Evolutionary conservation across 2,329 filamentous ascomycete genomes (phyloP).

Genomic region (Penicillium sp.): DNA sequence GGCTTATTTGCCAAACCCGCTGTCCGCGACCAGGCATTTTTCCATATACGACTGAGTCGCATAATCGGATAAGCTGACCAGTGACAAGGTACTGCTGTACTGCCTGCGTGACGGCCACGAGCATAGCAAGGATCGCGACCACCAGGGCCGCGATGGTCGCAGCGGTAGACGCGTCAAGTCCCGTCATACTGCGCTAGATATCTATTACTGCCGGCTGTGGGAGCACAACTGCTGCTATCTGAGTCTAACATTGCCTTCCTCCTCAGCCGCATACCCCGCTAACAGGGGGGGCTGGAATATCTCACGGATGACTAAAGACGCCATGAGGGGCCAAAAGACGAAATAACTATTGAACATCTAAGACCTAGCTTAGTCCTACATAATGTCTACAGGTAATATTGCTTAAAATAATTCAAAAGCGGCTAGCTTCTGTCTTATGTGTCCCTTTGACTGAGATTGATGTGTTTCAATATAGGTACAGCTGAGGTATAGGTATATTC

Average conservation of each 20-base stretch:
- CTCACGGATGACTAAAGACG: neutral
- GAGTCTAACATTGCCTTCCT: neutral
- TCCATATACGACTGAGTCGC: constrained; percentile 13
- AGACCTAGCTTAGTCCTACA: too few species aligned
- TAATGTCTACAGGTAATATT: too few species aligned
- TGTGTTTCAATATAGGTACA: neutral
- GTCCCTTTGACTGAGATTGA: neutral
- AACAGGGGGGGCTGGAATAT: neutral
- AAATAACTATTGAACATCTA: too few species aligned
- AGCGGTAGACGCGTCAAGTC: constrained; percentile 9
- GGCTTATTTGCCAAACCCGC: constrained; percentile 10
- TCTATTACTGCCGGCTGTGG: neutral
- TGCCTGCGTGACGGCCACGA: constrained; percentile 10
- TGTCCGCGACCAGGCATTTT: constrained; percentile 14
- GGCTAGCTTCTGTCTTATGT: too few species aligned
- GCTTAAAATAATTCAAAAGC: too few species aligned
- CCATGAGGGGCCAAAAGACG: neutral
- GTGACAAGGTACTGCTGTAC: constrained; percentile 11
- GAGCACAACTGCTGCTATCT: neutral
- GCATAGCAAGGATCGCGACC: constrained; percentile 14
- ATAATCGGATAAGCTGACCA: constrained; percentile 11
- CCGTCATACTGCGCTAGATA: neutral
- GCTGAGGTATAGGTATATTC: neutral
- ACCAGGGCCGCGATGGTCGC: constrained; percentile 12
- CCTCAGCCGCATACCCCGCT: neutral